Conservation (phyloP, 2,329 filamentous ascomycete species). For the Dactylellina parvicollis region DNA sequence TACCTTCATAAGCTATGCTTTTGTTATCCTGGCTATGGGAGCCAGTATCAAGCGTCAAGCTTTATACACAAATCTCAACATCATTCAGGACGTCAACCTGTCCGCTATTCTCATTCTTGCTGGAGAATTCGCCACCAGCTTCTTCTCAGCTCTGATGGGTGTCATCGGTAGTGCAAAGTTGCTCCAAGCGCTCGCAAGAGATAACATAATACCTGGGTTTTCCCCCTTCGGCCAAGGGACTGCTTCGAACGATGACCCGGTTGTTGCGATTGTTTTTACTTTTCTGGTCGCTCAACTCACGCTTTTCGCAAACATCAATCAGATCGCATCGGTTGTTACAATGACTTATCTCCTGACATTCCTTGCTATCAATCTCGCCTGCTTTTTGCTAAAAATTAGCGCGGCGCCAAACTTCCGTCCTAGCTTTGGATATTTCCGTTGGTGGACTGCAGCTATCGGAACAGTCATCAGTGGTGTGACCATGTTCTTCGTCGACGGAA, state of each 20-base stretch:
- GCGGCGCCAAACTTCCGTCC: slow-evolving; percentile 90
- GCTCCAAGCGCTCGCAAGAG: slow-evolving; percentile 81
- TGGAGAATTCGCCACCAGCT: slow-evolving; percentile 82
- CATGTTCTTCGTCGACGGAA: slow-evolving; percentile 90
- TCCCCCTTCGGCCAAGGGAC: slow-evolving; percentile 78
- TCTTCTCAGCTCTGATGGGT: slow-evolving; percentile 88
- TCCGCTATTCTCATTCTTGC: slow-evolving; percentile 78
- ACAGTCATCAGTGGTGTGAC: slow-evolving; percentile 78
- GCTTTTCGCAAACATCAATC: slow-evolving; percentile 83
- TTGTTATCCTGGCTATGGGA: slow-evolving; percentile 82
- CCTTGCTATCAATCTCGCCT: slow-evolving; percentile 85
- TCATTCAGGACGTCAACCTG: slow-evolving; percentile 83
- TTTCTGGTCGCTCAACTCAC: slow-evolving; percentile 80
- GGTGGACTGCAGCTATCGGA: slow-evolving; percentile 80
- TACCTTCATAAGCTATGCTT: slow-evolving; percentile 78
- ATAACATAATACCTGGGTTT: slow-evolving; percentile 80
- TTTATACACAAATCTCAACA: slow-evolving; percentile 77
- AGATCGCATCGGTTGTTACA: slow-evolving; percentile 87
- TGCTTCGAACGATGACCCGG: slow-evolving; percentile 76
- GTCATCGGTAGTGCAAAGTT: slow-evolving; percentile 86
- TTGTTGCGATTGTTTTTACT: slow-evolving; percentile 78
- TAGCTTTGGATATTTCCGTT: slow-evolving; percentile 88
- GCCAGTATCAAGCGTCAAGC: slow-evolving; percentile 78
- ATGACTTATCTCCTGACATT: slow-evolving; percentile 96
- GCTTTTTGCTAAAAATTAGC: slow-evolving; percentile 84